Evolutionary conservation across 169 alveolate genomes (phyloP).

Genomic region (Plasmodium malariae): DNA sequence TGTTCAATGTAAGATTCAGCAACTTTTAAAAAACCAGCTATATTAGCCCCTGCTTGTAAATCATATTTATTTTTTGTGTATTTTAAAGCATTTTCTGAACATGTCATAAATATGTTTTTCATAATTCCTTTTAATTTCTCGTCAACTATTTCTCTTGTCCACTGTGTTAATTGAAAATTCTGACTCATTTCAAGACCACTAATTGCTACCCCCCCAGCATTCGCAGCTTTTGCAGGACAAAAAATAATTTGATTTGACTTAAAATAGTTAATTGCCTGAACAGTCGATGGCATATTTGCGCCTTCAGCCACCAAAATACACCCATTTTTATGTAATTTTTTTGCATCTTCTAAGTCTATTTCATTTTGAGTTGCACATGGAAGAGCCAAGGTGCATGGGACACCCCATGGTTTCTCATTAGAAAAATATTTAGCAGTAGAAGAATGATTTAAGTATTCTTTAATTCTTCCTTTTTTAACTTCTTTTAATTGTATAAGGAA

Average conservation of each 20-base stretch:
- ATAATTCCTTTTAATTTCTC: constrained; percentile 83
- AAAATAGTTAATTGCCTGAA: constrained; percentile 85
- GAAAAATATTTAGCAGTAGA: constrained; percentile 79
- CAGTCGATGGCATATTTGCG: constrained; percentile 91
- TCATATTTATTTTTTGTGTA: constrained; percentile 83
- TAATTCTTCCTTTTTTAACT: constrained; percentile 75
- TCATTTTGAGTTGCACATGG: constrained; percentile 93
- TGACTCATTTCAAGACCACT: constrained; percentile 92
- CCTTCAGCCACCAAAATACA: constrained; percentile 87
- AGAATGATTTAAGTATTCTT: constrained; percentile 79
- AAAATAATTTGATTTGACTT: constrained; percentile 78
- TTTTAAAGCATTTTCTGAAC: constrained; percentile 81
- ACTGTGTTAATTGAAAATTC: constrained; percentile 83
- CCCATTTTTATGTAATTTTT: constrained; percentile 78
- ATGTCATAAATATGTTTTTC: constrained; percentile 81
- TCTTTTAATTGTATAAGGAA: constrained; percentile 81
- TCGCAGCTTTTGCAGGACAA: constrained; percentile 92
- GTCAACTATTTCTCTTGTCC: constrained; percentile 89
- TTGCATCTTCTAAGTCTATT: constrained; percentile 84
- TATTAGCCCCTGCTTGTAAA: constrained; percentile 90
- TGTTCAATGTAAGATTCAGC: constrained; percentile 89
- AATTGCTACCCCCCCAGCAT: constrained; percentile 93
- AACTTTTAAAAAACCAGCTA: constrained; percentile 90
- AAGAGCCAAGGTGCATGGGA: constrained; percentile 85
- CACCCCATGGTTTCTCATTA: constrained; percentile 82